phyloP scores from a whole-genome alignment of 2,329 filamentous ascomycete species.

The Sclerotinia spermophila region DNA sequence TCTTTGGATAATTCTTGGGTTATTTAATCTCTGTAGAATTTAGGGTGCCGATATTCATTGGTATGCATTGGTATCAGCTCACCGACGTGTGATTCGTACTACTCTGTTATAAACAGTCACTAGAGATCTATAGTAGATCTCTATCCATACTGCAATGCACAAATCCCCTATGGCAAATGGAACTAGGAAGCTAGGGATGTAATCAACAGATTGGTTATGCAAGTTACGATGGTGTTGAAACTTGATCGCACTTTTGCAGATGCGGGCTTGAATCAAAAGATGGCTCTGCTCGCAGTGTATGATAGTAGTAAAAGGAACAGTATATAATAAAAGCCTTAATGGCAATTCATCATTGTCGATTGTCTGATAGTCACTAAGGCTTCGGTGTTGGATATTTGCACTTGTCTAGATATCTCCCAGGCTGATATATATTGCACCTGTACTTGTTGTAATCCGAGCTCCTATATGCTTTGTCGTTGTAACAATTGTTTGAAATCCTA shows the following conservation, averaged over 20 bases:
- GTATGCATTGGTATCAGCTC: neutral
- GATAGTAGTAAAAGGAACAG: neutral
- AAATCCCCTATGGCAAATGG: neutral
- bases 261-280: neutral
- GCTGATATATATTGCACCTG: neutral
- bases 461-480: too few relatives aligned
- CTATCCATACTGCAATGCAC: neutral
- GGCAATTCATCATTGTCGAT: neutral
- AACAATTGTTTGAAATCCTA: neutral
- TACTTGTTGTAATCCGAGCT: too few relatives aligned
- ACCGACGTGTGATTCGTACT: neutral
- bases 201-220: neutral
- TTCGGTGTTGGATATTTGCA: too few relatives aligned
- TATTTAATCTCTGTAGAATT: neutral
- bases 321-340: neutral
- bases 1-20: fast-evolving
- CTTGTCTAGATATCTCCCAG: neutral
- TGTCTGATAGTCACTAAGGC: too few relatives aligned
- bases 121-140: neutral
- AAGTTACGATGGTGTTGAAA: neutral
- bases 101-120: neutral
- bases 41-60: neutral
- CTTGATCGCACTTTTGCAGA: neutral
- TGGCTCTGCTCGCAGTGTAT: neutral
- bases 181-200: too few relatives aligned